These are phyloP conservation scores for Trichoderma semiorbis DNA, from an alignment of 2,329 filamentous ascomycete genomes.

Conservation along the genomic window DNA sequence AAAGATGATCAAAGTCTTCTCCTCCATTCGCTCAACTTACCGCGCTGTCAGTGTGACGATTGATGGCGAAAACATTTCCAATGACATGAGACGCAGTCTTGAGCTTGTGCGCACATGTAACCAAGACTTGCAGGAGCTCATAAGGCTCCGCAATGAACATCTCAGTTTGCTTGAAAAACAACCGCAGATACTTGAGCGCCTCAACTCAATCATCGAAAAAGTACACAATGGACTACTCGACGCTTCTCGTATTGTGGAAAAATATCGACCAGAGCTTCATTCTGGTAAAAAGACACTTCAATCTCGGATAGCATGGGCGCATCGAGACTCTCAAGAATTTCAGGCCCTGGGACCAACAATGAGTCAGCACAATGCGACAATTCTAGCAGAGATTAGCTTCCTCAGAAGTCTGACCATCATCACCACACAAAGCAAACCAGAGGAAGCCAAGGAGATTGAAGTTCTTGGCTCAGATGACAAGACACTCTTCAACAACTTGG, in stretches of 20 bases:
- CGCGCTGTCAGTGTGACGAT: not conserved
- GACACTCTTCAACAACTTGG: not conserved
- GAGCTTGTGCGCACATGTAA: not conserved
- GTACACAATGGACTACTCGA: not conserved
- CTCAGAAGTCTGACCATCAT: constrained; percentile 16
- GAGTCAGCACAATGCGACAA: constrained; percentile 29
- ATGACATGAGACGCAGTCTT: not conserved
- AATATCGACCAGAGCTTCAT: not conserved
- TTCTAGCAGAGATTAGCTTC: constrained; percentile 30
- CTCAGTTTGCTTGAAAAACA: not conserved
- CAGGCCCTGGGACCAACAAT: constrained; percentile 26
- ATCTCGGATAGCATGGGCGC: not conserved
- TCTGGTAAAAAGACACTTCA: not conserved
- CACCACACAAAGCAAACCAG: not conserved
- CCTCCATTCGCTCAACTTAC: not conserved
- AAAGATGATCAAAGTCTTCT: not conserved
- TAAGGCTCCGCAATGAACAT: not conserved
- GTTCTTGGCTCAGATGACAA: not conserved
- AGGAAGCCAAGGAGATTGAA: not conserved
- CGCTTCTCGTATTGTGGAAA: not conserved
- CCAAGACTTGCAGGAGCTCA: not conserved
- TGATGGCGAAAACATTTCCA: not conserved
- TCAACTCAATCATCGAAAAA: not conserved
- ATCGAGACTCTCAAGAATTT: not conserved
- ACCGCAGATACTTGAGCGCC: not conserved